Base-by-base conservation (phyloP, 768 basidiomycete species). In the Mycena haematopus region DNA sequence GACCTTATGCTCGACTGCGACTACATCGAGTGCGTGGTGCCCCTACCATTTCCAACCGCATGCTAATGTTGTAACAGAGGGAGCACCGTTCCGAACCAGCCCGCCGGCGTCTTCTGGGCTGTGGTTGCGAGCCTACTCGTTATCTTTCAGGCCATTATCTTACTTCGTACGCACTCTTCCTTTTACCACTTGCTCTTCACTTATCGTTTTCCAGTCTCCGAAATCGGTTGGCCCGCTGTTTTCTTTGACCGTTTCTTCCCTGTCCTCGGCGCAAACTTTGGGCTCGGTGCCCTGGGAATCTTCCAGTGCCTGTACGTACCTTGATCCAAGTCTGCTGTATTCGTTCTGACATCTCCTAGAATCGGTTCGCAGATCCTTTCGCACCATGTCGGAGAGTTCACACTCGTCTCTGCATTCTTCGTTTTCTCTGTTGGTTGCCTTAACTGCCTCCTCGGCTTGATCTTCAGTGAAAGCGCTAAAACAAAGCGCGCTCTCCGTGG, bases 191-290 rank as follows among this genome's bases (percentile, higher is more conserved):
- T 11, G 21, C 27, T 60, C 14, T 52, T 17, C n/a, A 33, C 14
- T 42, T 42, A 42, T n/a, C n/a, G n/a, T 9, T 24, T 15, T 50
- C 9, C 50, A 83, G 82, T 92, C 51, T 90, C 92, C 46, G 93
- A 95, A 74, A 59, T 90, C 70, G 85, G 88, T 68, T 91, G 93
- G 88, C 93, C 93, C 9, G 76, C 80, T 47, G 70, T 76, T 14
- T 90, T 94, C 80, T 96, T 96, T 76, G 86, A 90, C 67, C 85
- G 85, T n/a, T 95, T 85, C 79, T 90, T 96, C 78, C 95, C 95
- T 31, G 89, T 96, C 45, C 86, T 97, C n/a, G 95, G 95, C 17
- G 80, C 80, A 8, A 80, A 85, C 55, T 96, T 96, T 73, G 95
- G 95, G 47, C 80, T 96, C 15, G 95, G 95, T 42, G 86, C 93